Evolutionary conservation across 202 grass and related monocot species (phyloP).

Genomic region (Zoysia matrella): DNA sequence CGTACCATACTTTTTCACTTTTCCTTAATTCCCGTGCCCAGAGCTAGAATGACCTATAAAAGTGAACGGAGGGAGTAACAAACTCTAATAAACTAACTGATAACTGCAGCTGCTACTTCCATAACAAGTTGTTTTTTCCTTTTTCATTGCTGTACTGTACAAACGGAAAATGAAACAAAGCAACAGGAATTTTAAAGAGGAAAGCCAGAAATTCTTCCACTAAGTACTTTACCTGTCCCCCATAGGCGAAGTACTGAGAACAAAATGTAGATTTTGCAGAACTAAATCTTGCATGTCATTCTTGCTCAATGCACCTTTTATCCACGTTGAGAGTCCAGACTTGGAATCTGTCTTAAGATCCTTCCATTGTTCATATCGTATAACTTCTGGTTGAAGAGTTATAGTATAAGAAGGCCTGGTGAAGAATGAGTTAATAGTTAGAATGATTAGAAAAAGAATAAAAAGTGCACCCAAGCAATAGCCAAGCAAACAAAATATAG

Average conservation of each 20-base stretch:
- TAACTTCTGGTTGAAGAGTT: slow-evolving; percentile 65
- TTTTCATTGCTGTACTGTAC: not conserved
- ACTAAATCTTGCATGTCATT: slow-evolving; percentile 61
- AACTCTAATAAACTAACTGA: too few relatives aligned
- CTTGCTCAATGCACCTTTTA: slow-evolving; percentile 90
- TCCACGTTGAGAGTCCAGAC: slow-evolving; percentile 77
- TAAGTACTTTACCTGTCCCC: slow-evolving; percentile 76
- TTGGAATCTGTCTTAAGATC: slow-evolving; percentile 74
- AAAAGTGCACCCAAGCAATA: slow-evolving; percentile 9
- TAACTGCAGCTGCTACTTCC: too few relatives aligned
- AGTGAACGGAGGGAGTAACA: too few relatives aligned
- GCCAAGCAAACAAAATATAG: slow-evolving; percentile 23
- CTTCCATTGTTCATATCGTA: slow-evolving; percentile 71
- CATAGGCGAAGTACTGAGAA: slow-evolving; percentile 91
- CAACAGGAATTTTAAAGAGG: not conserved
- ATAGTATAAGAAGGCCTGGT: slow-evolving; percentile 73
- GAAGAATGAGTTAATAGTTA: slow-evolving; percentile 21
- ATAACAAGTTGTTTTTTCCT: not conserved
- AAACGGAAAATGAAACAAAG: not conserved
- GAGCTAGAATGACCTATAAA: too few relatives aligned
- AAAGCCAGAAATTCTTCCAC: not conserved
- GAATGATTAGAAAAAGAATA: not conserved
- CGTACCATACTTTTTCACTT: too few relatives aligned
- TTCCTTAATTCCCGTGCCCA: too few relatives aligned
- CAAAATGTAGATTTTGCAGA: slow-evolving; percentile 73